Conservation (phyloP, 306 rosid species). For the Inga oerstediana region DNA sequence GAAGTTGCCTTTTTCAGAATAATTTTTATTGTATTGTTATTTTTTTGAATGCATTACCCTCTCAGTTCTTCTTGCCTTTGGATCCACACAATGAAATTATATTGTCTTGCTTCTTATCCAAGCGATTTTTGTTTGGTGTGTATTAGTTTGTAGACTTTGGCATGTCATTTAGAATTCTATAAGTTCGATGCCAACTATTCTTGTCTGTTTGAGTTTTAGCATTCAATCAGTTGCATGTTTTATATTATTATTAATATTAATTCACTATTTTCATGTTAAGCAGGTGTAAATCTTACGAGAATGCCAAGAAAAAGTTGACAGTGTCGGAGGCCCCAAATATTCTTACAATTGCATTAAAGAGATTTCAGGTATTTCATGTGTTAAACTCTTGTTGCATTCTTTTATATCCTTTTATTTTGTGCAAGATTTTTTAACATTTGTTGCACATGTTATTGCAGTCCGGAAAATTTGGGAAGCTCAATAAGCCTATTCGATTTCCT, state of each 20-base stretch:
- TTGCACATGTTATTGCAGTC: constrained; percentile 56
- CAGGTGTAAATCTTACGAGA: constrained; percentile 94
- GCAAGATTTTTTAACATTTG: background rate
- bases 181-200: too few species aligned
- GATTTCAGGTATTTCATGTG: constrained; percentile 77
- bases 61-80: constrained; percentile 22
- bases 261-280: constrained; percentile 33
- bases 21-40: background rate
- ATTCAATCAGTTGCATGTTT: constrained; percentile 4
- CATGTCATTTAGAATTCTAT: constrained; percentile 5
- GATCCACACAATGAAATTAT: background rate
- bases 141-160: background rate
- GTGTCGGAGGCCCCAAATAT: constrained; percentile 92
- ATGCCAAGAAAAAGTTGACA: constrained; percentile 94
- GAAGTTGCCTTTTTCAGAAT: background rate
- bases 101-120: background rate
- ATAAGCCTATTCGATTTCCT: constrained; percentile 82
- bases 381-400: constrained; percentile 13
- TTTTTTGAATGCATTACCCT: constrained; percentile 10
- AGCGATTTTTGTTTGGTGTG: background rate
- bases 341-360: constrained; percentile 92
- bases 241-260: constrained; percentile 31
- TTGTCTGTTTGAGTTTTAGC: constrained; percentile 3
- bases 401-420: background rate
- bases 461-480: constrained; percentile 96